A percentile compares a stretch with the other conserved stretches of the same genome.
These are phyloP conservation scores for Starmerella powellii DNA, from an alignment of 805 yeast species.

Conservation along the genomic window DNA sequence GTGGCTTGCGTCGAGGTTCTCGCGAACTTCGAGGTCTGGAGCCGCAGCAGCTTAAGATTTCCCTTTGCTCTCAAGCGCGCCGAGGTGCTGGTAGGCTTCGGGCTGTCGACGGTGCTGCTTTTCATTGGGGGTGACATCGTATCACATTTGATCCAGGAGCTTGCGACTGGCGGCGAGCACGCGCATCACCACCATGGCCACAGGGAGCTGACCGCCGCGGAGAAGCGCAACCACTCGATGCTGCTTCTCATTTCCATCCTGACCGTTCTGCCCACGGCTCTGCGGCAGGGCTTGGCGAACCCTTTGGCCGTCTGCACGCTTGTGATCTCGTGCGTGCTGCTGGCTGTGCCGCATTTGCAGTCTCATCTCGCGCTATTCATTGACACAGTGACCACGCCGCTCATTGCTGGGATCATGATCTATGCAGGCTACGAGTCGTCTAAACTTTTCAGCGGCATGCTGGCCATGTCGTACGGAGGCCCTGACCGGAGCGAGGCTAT, in stretches of 20 bases:
- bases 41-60: slow-evolving; percentile 59
- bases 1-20: slow-evolving; percentile 63
- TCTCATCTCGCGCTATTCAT: slow-evolving; percentile 21
- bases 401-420: slow-evolving; percentile 33
- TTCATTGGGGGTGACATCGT: slow-evolving; percentile 85
- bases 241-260: slow-evolving; percentile 3
- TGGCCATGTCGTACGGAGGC: slow-evolving; percentile 34
- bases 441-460: slow-evolving; percentile 34
- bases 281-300: slow-evolving; percentile 10
- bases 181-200: slow-evolving; percentile 8
- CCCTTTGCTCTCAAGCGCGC: slow-evolving; percentile 93
- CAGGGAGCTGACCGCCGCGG: background rate
- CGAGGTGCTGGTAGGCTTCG: slow-evolving; percentile 80
- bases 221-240: background rate
- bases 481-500: slow-evolving; percentile 27
- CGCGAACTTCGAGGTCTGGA: slow-evolving; percentile 92
- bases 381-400: slow-evolving; percentile 30
- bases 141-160: slow-evolving; percentile 77
- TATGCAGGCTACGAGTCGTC: slow-evolving; percentile 33
- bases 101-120: slow-evolving; percentile 66
- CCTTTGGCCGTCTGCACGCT: slow-evolving; percentile 23
- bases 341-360: slow-evolving; percentile 27
- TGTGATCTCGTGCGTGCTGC: slow-evolving; percentile 26
- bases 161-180: slow-evolving; percentile 29
- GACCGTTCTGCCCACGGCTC: slow-evolving; percentile 7